phyloP scores from a whole-genome alignment of 1,284 basidiomycete species.

The Moesziomyces sp. region DNA sequence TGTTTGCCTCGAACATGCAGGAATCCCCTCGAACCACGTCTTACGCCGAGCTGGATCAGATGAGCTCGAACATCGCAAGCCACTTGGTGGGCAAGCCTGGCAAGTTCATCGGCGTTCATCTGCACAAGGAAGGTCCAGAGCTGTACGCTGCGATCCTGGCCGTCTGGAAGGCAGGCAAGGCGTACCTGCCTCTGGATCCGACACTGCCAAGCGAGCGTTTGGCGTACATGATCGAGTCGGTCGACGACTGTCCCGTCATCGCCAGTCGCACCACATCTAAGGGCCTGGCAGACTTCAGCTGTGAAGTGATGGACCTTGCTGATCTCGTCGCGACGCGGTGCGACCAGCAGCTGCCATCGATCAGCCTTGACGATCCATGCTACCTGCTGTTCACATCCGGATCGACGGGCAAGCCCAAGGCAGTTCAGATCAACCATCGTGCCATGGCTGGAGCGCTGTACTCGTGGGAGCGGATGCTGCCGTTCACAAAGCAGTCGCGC shows the following conservation, averaged over 20 bases:
- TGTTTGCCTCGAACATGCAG: slow-evolving; percentile 38
- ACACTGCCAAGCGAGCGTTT: slow-evolving; percentile 59
- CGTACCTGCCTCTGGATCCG: slow-evolving; percentile 63
- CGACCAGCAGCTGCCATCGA: slow-evolving; percentile 5
- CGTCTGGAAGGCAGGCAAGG: slow-evolving; percentile 62
- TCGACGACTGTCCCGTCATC: slow-evolving; percentile 38
- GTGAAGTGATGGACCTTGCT: slow-evolving; percentile 31
- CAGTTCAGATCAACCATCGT: slow-evolving; percentile 60
- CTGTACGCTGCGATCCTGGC: slow-evolving; percentile 58
- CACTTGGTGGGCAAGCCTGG: slow-evolving; percentile 22
- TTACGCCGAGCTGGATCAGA: slow-evolving; percentile 53
- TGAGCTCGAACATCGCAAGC: slow-evolving; percentile 44
- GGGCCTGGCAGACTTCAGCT: slow-evolving; percentile 14
- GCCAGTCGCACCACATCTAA: slow-evolving; percentile 21
- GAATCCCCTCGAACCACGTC: slow-evolving; percentile 26
- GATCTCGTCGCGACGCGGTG: slow-evolving; percentile 6
- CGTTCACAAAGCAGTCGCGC: slow-evolving; percentile 46
- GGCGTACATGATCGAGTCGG: slow-evolving; percentile 58
- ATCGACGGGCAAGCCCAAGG: slow-evolving; percentile 64
- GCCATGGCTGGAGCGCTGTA: slow-evolving; percentile 60
- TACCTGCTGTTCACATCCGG: slow-evolving; percentile 65
- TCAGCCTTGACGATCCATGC: slow-evolving; percentile 40
- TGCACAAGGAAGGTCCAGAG: slow-evolving; percentile 51
- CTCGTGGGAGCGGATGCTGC: slow-evolving; percentile 63
- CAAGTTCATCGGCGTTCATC: slow-evolving; percentile 51